Evolutionary conservation across 1,284 basidiomycete species (phyloP).

Genomic region (Cryptococcus sp.): DNA sequence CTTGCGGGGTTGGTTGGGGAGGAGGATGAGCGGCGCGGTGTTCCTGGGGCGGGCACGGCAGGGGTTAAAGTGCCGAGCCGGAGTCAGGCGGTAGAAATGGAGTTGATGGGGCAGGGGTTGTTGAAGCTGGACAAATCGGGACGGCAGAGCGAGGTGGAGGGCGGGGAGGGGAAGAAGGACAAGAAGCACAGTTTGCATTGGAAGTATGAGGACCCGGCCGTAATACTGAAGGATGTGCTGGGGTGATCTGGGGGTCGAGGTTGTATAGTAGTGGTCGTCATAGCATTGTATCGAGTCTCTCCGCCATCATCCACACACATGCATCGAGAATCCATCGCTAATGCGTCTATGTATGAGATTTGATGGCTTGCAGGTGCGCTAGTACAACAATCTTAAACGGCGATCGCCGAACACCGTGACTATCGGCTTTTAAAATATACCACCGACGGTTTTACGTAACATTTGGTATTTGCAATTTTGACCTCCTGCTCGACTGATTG

Average conservation of each 20-base stretch:
- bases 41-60: neutral
- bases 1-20: no score
- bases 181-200: constrained; percentile 49
- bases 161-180: constrained; percentile 36
- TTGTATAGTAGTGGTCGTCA: neutral
- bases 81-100: constrained; percentile 9
- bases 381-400: no score
- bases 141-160: constrained; percentile 25
- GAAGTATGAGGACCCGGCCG: constrained; percentile 51
- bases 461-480: no score
- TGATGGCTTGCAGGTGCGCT: no score
- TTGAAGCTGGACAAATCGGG: constrained; percentile 44
- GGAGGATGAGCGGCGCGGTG: neutral
- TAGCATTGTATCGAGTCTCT: no score
- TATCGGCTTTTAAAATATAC: no score
- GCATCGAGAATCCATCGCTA: no score
- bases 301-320: no score
- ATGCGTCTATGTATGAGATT: no score
- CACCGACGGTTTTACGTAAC: no score
- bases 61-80: constrained; percentile 1
- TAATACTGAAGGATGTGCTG: constrained; percentile 46
- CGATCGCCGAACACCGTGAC: no score
- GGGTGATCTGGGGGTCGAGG: constrained; percentile 24
- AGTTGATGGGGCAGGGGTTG: constrained; percentile 31
- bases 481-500: no score